phyloP scores from a whole-genome alignment of 441 rosid genomes.

The Eruca vesicaria region DNA sequence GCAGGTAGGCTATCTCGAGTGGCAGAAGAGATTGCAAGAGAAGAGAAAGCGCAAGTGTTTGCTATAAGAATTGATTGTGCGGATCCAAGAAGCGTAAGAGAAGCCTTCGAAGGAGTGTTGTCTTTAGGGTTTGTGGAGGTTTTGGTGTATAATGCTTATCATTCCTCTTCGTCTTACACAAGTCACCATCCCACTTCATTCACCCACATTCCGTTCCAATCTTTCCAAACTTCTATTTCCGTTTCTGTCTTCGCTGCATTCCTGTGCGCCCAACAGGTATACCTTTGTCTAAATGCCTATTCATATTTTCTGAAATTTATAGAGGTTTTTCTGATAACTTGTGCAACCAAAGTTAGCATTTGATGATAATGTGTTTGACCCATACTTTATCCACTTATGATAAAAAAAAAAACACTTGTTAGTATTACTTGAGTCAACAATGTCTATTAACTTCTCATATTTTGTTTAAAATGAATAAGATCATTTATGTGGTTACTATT shows the following conservation, averaged over 20 bases:
- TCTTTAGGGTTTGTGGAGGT: conserved; percentile 91
- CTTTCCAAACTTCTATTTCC: conserved; percentile 73
- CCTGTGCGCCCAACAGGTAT: conserved; percentile 87
- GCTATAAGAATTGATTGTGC: conserved; percentile 95
- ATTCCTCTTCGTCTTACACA: conserved; percentile 41
- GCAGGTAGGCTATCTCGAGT: conserved; percentile 71
- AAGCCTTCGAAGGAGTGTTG: conserved; percentile 94
- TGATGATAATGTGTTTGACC: background rate
- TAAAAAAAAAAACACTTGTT: background rate
- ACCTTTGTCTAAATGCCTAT: background rate
- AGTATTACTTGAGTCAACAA: background rate
- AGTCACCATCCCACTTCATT: conserved; percentile 54
- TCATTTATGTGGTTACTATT: background rate
- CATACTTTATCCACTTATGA: background rate
- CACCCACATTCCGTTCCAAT: conserved; percentile 61
- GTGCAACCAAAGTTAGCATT: background rate
- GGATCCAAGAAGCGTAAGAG: conserved; percentile 76
- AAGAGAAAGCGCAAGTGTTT: conserved; percentile 89
- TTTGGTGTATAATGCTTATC: conserved; percentile 84
- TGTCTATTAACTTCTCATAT: background rate
- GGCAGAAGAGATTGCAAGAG: conserved; percentile 97
- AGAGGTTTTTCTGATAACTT: background rate
- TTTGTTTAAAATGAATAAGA: background rate
- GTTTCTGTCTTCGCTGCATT: conserved; percentile 73
- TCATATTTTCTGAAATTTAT: background rate